Evolutionary conservation across 2,329 filamentous ascomycete species (phyloP), one percentile per base, ranked within the genome.

Genomic region (Cladophialophora exuberans): DNA sequence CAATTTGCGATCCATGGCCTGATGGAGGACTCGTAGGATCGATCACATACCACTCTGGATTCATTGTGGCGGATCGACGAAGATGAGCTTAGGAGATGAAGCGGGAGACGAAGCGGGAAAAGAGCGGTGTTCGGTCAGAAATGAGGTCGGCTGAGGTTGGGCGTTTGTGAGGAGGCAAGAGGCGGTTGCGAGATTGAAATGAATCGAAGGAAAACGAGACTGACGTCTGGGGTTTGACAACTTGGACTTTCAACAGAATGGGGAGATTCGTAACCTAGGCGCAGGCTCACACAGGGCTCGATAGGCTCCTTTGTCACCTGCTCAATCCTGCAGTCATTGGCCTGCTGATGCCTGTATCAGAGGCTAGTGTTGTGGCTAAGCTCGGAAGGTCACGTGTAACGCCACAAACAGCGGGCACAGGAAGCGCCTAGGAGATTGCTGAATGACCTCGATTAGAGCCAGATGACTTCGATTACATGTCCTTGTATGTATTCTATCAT

Each of bases 31-130:
- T 38, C 28, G 41, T 17, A 33, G 23, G 22, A 28, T 15, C 17
- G 51, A 52, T 43, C 35, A 70, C 75, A 68, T 70, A 77, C 75
- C 67, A 77, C 75, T 77, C 75, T 62, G 75, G 75, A 67, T 77
- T 77, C 75, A 77, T 77, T 66, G 66, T 75, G 73, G 63, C 46
- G 53, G 56, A 43, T 15, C 38, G 18, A 39, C 22, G 22, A 33
- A 11, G 42, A 35, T 22, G 20, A 17, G 31, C 15, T 56, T 26
- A 28, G 47, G 53, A 36, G 28, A 7, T 28, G 49, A 30, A 38
- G 13, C 25, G 23, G 47, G 53, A 36, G 28, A 7, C 23, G 49
- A 30, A 38, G 13, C 25, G 28, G 18, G 36, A 26, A 28, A 13
- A 9, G 28, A 38, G 35, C 18, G 18, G 33, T 28, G 23, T 39